Conservation (phyloP, 1,284 basidiomycete genomes). For the Apiotrichum gamsii region DNA sequence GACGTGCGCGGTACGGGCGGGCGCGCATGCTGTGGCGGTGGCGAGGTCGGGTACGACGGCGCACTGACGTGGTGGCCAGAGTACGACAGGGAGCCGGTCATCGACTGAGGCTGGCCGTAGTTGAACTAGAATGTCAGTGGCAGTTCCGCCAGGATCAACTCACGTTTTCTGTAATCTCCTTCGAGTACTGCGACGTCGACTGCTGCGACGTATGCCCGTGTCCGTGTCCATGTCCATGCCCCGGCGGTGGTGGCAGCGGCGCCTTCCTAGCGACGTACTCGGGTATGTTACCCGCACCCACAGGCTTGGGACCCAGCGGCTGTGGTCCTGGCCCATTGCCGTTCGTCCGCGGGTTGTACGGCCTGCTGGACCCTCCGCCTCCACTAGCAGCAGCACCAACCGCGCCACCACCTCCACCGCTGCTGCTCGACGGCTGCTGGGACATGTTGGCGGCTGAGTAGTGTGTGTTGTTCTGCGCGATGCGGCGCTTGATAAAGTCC, state of each 20-base stretch:
- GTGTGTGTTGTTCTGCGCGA: not conserved
- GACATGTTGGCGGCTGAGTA: not conserved
- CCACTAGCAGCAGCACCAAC: not conserved
- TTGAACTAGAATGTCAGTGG: slow-evolving; percentile 22
- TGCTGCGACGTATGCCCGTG: slow-evolving; percentile 38
- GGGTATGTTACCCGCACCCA: too few species aligned
- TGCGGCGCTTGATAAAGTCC: slow-evolving; percentile 51
- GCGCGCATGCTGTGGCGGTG: not conserved
- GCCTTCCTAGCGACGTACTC: too few species aligned
- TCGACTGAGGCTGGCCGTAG: slow-evolving; percentile 35
- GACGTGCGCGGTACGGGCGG: not conserved
- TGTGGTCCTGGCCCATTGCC: not conserved
- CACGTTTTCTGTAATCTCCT: slow-evolving; percentile 40
- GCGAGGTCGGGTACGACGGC: not conserved
- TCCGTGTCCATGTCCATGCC: too few species aligned
- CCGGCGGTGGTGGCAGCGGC: too few species aligned
- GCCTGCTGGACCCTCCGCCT: slow-evolving; percentile 2
- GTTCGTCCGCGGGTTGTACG: slow-evolving; percentile 12
- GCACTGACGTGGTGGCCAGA: not conserved
- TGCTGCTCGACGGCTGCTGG: not conserved
- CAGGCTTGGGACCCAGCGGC: not conserved
- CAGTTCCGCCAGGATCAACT: slow-evolving; percentile 9
- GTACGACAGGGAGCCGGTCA: slow-evolving; percentile 29
- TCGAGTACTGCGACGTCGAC: slow-evolving; percentile 37
- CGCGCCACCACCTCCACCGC: not conserved